Evolutionary conservation across 352 stramenopile species (phyloP), one percentile per base, ranked within the genome.

Genomic region (Detonula confervacea): DNA sequence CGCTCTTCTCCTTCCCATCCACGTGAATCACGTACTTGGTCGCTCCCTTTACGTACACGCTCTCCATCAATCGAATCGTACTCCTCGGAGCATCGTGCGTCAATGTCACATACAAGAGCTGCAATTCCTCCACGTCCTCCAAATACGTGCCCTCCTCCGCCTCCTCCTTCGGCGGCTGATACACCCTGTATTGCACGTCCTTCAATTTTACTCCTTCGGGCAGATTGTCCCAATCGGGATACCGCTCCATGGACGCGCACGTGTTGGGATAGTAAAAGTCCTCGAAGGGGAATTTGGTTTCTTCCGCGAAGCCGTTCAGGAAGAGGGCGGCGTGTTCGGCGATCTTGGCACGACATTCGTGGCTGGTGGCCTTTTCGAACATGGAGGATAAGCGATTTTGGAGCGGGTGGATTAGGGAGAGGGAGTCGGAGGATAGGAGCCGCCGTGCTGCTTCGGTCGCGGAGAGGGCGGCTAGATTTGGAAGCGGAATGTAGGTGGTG

Each of bases 11-110:
- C 47, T 93, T 92, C 3, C 63, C 88, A 82, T 95, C 91, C 1
- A 95, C 86, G 73, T 95, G 91, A 55, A 95, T 77, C 2, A 95
- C 77, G 80, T 94, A 95, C 6, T 69, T 78, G 37, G 84, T 81
- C 7, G 74, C 76, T 54, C 81, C 61, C 44, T 92, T 83, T 14
- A 81, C 61, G 42, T 93, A 80, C 9, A 95, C 60, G 52, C 73
- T 77, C 46, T 91, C 79, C 60, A 95, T 91, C n/a, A 95, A 78
- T 24, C 90, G 85, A 52, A 93, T 93, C 1, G 88, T 92, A 4
- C 79, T 55, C 42, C 86, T 54, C 11, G 88, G 79, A 47, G 88
- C 78, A 71, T 93, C 83, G 72, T 95, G 91, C 11, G 88, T 91
- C 35, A 94, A 77, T 39, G 95, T 92, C 11, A 87, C 78, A 74